Percentiles rank a stretch among this genome's conserved stretches.
These are phyloP conservation scores for Trichosporon sp. DNA, from an alignment of 1,284 basidiomycete genomes.

Conservation along the genomic window DNA sequence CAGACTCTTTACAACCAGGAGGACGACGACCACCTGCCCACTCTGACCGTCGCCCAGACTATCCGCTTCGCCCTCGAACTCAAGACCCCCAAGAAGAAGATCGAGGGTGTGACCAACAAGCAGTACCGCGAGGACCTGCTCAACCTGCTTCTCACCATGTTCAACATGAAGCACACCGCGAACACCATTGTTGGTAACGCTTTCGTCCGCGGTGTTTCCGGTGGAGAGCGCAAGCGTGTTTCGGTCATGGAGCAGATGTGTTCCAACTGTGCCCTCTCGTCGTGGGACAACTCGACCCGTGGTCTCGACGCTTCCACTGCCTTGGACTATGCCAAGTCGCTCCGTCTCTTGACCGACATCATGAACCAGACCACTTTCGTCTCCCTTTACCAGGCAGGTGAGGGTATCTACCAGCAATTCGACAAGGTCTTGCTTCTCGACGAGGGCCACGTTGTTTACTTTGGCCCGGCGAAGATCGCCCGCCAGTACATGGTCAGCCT, in stretches of 20 bases:
- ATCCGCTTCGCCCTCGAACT: slow-evolving; percentile 54
- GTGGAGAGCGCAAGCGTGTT: slow-evolving; percentile 51
- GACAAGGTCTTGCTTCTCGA: slow-evolving; percentile 60
- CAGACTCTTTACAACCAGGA: slow-evolving; percentile 33
- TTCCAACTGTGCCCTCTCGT: slow-evolving; percentile 45
- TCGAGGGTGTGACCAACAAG: slow-evolving; percentile 51
- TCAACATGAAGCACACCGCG: slow-evolving; percentile 58
- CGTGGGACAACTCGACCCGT: slow-evolving; percentile 53
- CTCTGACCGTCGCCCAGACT: slow-evolving; percentile 57
- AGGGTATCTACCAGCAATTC: slow-evolving; percentile 62
- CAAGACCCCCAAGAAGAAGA: slow-evolving; percentile 54
- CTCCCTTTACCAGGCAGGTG: slow-evolving; percentile 57
- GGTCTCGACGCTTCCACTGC: slow-evolving; percentile 57
- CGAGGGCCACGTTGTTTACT: slow-evolving; percentile 55
- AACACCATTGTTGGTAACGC: slow-evolving; percentile 53
- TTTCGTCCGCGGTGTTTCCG: slow-evolving; percentile 53
- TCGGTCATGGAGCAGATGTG: slow-evolving; percentile 58
- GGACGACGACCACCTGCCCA: slow-evolving; percentile 63
- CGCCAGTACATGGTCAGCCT: slow-evolving; percentile 53
- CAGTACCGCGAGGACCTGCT: slow-evolving; percentile 54
- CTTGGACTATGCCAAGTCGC: slow-evolving; percentile 56
- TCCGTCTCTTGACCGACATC: slow-evolving; percentile 56
- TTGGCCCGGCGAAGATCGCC: slow-evolving; percentile 53
- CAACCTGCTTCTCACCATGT: slow-evolving; percentile 55
- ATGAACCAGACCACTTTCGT: slow-evolving; percentile 50